Conservation (phyloP, 2,329 filamentous ascomycete species). For the Aspergillus terreus region DNA sequence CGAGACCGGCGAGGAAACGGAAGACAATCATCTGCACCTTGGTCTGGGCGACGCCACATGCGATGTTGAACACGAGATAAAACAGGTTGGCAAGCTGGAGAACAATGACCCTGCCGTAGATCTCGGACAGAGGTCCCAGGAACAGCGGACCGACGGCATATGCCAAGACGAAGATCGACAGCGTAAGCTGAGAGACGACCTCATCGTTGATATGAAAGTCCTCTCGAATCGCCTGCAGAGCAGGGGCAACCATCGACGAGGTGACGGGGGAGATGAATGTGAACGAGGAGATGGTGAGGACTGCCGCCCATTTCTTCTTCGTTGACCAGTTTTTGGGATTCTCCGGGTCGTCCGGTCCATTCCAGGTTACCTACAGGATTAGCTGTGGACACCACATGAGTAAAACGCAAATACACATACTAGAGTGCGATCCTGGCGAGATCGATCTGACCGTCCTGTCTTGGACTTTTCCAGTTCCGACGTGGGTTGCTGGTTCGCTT, state of each 20-base stretch:
- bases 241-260: constrained; percentile 57
- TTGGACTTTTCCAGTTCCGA: constrained; percentile 21
- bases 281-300: constrained; percentile 54
- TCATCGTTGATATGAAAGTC: constrained; percentile 52
- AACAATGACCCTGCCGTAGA: constrained; percentile 54
- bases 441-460: constrained; percentile 18
- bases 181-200: constrained; percentile 45
- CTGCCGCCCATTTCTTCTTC: constrained; percentile 55
- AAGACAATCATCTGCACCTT: constrained; percentile 55
- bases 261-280: constrained; percentile 63
- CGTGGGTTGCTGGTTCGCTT: constrained; percentile 10
- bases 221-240: constrained; percentile 48
- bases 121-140: constrained; percentile 52
- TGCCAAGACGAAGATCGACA: constrained; percentile 56
- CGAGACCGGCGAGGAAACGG: constrained; percentile 57
- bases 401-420: constrained; percentile 14
- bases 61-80: constrained; percentile 57
- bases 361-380: constrained; percentile 44
- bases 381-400: not conserved
- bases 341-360: constrained; percentile 49
- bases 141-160: constrained; percentile 53
- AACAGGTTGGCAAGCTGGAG: constrained; percentile 54
- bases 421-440: constrained; percentile 21
- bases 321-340: constrained; percentile 54
- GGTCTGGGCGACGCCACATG: constrained; percentile 54